Percentiles rank a stretch among this genome's conserved stretches.
These are phyloP conservation scores for Chenopodium album DNA, from an alignment of 148 eudicot genomes.

Conservation along the genomic window DNA sequence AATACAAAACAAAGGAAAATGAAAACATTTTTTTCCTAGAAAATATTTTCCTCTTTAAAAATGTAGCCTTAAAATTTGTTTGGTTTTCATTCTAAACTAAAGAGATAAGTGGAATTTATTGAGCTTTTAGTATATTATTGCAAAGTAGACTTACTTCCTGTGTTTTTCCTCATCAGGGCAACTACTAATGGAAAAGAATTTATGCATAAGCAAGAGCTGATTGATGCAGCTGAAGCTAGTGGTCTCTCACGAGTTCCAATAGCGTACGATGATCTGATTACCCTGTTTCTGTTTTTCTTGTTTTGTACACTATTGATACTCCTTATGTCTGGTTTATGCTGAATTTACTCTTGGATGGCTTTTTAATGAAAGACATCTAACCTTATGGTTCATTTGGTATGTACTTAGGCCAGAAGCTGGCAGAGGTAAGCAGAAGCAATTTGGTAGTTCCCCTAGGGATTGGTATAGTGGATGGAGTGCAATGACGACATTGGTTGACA, in stretches of 20 bases:
- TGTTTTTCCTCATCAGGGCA: constrained; percentile 42
- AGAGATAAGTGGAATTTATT: background rate
- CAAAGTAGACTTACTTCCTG: background rate
- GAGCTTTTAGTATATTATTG: background rate
- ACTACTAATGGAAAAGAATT: constrained; percentile 46
- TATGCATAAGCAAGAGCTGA: constrained; percentile 83
- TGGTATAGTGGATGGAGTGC: constrained; percentile 98
- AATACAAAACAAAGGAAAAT: too few relatives aligned
- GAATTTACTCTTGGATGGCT: background rate
- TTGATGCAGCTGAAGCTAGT: constrained; percentile 95
- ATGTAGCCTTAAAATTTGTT: background rate
- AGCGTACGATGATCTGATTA: constrained; percentile 44
- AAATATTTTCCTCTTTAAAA: too few relatives aligned
- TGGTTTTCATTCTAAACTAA: background rate
- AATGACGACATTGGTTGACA: constrained; percentile 68
- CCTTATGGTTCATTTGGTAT: constrained; percentile 15
- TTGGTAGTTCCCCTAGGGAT: constrained; percentile 80
- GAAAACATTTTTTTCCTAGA: too few relatives aligned
- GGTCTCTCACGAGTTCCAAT: constrained; percentile 89
- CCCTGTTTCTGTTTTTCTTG: background rate
- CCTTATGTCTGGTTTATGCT: background rate
- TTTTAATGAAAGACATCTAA: background rate
- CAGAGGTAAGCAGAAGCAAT: constrained; percentile 64
- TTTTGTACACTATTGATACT: constrained; percentile 5
- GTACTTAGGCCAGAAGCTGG: constrained; percentile 71